These are phyloP conservation scores for Rhytidiadelphus loreus DNA, from an alignment of 225 moss, liverwort and hornwort species.

Conservation along the genomic window DNA sequence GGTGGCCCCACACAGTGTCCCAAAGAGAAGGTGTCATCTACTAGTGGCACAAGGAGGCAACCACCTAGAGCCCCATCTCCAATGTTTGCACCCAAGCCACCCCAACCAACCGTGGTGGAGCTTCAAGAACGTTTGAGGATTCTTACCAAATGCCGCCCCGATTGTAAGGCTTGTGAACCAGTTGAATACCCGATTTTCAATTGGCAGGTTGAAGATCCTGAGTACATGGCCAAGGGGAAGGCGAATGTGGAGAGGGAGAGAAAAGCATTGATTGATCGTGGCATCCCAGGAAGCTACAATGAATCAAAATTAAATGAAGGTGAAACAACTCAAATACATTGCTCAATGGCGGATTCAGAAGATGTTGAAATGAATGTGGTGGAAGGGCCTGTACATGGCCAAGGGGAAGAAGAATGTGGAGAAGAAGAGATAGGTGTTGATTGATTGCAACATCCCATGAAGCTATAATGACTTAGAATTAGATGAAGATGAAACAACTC, in stretches of 20 bases:
- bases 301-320: too few species aligned
- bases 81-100: background rate
- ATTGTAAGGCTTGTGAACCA: background rate
- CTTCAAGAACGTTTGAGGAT: background rate
- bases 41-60: background rate
- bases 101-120: rapidly evolving
- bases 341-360: background rate
- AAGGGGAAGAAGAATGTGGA: too few species aligned
- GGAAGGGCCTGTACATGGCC: background rate
- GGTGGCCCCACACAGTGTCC: rapidly evolving
- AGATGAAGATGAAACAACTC: too few species aligned
- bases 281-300: background rate
- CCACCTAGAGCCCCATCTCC: background rate
- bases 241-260: background rate
- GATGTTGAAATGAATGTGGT: background rate
- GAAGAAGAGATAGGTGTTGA: too few species aligned
- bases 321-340: background rate
- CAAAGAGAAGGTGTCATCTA: background rate
- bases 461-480: too few species aligned
- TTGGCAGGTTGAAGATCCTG: background rate
- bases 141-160: background rate
- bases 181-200: background rate
- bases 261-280: background rate
- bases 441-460: too few species aligned
- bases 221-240: background rate